Percentiles rank a stretch among this genome's conserved stretches.
Conservation (phyloP, 257 asterid genomes). For the Nicotiana paniculata region DNA sequence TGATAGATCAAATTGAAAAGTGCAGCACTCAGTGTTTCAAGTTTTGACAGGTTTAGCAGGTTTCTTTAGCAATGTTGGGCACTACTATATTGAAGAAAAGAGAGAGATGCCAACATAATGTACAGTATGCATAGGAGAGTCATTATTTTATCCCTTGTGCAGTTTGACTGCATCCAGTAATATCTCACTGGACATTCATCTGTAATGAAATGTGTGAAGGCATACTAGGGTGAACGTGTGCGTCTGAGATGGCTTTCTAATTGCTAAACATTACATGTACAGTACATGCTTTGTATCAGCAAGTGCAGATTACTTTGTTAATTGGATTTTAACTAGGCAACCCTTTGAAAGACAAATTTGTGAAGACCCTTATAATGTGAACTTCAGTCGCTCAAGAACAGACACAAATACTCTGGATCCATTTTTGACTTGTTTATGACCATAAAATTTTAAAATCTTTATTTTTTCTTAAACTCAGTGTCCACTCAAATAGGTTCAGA, state of each 20-base stretch:
- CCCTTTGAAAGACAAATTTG: background rate
- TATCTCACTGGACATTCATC: background rate
- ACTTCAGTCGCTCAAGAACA: no score
- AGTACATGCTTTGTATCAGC: background rate
- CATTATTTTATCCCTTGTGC: background rate
- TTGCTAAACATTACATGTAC: background rate
- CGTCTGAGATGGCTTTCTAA: background rate
- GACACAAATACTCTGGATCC: no score
- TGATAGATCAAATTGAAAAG: background rate
- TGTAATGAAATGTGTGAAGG: background rate
- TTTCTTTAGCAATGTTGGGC: background rate
- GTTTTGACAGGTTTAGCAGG: constrained; percentile 2
- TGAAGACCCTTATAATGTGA: no score
- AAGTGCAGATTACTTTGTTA: background rate
- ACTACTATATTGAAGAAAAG: background rate
- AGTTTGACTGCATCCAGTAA: background rate
- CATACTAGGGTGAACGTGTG: background rate
- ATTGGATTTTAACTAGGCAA: background rate
- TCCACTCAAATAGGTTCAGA: no score
- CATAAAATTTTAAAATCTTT: no score
- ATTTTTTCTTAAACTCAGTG: no score
- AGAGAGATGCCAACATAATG: background rate
- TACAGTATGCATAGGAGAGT: background rate
- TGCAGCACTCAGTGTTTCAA: background rate
- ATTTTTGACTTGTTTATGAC: no score